Conservation (phyloP, 306 rosid species). For the Notholithocarpus densiflorus region DNA sequence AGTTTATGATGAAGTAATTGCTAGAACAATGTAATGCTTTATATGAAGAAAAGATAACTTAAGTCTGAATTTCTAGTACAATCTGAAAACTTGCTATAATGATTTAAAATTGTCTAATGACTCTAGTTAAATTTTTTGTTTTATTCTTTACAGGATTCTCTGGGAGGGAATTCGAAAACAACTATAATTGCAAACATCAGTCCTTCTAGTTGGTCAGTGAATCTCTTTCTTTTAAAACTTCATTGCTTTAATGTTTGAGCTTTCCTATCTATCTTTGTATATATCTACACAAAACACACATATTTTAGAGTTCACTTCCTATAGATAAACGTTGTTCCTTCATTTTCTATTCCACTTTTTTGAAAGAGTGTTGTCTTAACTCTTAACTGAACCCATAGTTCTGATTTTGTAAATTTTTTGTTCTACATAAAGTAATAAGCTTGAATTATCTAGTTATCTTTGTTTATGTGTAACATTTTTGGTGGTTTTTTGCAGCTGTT, state of each 20-base stretch:
- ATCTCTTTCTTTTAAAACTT: conserved; percentile 13
- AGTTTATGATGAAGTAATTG: neutral
- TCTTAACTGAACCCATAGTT: neutral
- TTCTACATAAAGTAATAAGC: neutral
- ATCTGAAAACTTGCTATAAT: conserved; percentile 6
- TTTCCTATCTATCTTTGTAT: conserved; percentile 2
- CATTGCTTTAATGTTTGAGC: conserved; percentile 9
- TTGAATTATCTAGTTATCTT: neutral
- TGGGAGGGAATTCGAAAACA: conserved; percentile 94
- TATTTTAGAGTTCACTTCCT: neutral
- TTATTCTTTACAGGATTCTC: conserved; percentile 77
- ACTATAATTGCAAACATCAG: conserved; percentile 87
- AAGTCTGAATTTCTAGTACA: conserved; percentile 4
- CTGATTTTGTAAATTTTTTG: neutral
- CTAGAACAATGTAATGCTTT: neutral
- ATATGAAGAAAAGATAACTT: neutral
- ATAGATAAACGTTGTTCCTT: neutral
- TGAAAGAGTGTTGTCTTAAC: neutral
- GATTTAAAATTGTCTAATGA: conserved; percentile 8
- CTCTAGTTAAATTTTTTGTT: conserved; percentile 15
- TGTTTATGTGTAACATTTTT: neutral
- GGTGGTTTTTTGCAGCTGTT: conserved; percentile 68
- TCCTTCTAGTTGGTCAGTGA: conserved; percentile 85
- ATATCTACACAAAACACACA: neutral
- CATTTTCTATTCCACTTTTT: neutral